Evolutionary conservation across 2,329 filamentous ascomycete genomes (phyloP).

Genomic region (Juglanconis sp.): DNA sequence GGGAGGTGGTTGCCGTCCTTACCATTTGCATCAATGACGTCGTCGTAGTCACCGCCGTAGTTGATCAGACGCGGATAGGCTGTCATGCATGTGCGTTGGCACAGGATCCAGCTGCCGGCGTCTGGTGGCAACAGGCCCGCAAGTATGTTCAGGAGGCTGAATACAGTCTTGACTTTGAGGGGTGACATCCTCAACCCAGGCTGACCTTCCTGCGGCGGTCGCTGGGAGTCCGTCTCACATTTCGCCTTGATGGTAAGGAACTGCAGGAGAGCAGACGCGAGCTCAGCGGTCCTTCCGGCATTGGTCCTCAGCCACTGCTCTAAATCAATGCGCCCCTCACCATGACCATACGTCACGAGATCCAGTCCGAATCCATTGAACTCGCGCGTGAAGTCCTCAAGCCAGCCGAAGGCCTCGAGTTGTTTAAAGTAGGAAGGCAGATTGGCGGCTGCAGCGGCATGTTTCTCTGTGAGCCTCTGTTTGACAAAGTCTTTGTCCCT

Average conservation of each 20-base stretch:
- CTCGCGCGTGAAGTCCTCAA: slow-evolving; percentile 74
- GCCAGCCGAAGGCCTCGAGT: slow-evolving; percentile 77
- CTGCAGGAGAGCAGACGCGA: slow-evolving; percentile 69
- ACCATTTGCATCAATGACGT: slow-evolving; percentile 84
- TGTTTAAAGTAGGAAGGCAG: slow-evolving; percentile 73
- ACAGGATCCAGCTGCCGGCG: slow-evolving; percentile 67
- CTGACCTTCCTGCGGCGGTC: slow-evolving; percentile 57
- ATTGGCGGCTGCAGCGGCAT: slow-evolving; percentile 66
- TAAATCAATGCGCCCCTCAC: slow-evolving; percentile 75
- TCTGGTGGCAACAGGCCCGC: slow-evolving; percentile 60
- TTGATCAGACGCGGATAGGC: slow-evolving; percentile 94
- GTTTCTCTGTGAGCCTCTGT: slow-evolving; percentile 72
- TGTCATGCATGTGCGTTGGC: slow-evolving; percentile 86
- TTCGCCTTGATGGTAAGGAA: slow-evolving; percentile 84
- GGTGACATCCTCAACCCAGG: slow-evolving; percentile 61
- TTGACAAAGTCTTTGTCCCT: slow-evolving; percentile 87
- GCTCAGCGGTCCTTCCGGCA: slow-evolving; percentile 61
- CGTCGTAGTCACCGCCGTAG: slow-evolving; percentile 88
- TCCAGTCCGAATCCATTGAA: slow-evolving; percentile 85
- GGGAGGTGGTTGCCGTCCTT: slow-evolving; percentile 78
- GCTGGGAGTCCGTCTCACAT: slow-evolving; percentile 72
- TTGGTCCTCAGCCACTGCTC: slow-evolving; percentile 76
- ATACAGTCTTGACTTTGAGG: slow-evolving; percentile 81
- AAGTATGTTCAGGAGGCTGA: slow-evolving; percentile 74
- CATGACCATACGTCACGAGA: slow-evolving; percentile 80